phyloP scores from a whole-genome alignment of 1,139 yeast species.

The Candida tetrigidarum region DNA sequence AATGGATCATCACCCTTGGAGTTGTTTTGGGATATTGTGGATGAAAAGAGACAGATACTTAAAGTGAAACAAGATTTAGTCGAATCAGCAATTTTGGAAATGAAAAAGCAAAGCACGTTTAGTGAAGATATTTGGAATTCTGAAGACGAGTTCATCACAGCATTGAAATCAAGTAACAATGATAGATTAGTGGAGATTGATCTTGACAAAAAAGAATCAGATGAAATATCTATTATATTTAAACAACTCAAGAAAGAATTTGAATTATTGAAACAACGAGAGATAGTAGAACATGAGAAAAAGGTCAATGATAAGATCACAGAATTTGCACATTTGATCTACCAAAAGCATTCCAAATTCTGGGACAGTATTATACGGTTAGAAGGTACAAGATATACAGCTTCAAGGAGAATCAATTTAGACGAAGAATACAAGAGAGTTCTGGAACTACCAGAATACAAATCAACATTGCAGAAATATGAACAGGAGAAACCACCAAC shows the following conservation, averaged over 20 bases:
- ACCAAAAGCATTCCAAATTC: constrained; percentile 1
- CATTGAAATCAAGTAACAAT: constrained; percentile 25
- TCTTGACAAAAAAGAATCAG: constrained; percentile 19
- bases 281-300: constrained; percentile 16
- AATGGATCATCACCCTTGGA: constrained; percentile 83
- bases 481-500: constrained; percentile 1
- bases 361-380: constrained; percentile 1
- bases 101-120: constrained; percentile 19
- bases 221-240: constrained; percentile 30
- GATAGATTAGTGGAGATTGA: constrained; percentile 31
- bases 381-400: constrained; percentile 3
- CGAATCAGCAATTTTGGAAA: constrained; percentile 51
- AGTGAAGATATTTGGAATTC: constrained; percentile 19
- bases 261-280: constrained; percentile 20
- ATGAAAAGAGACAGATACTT: constrained; percentile 59
- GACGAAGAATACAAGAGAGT: constrained; percentile 6
- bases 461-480: neutral
- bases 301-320: constrained; percentile 16
- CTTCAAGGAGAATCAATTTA: constrained; percentile 1
- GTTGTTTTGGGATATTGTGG: constrained; percentile 75
- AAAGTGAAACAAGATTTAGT: constrained; percentile 65
- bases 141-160: constrained; percentile 24
- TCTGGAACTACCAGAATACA: constrained; percentile 5
- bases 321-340: constrained; percentile 24
- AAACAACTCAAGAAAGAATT: constrained; percentile 30